These are phyloP conservation scores for Actinomucor elegans DNA, from an alignment of 371 early-diverging fungal genomes.

Conservation along the genomic window DNA sequence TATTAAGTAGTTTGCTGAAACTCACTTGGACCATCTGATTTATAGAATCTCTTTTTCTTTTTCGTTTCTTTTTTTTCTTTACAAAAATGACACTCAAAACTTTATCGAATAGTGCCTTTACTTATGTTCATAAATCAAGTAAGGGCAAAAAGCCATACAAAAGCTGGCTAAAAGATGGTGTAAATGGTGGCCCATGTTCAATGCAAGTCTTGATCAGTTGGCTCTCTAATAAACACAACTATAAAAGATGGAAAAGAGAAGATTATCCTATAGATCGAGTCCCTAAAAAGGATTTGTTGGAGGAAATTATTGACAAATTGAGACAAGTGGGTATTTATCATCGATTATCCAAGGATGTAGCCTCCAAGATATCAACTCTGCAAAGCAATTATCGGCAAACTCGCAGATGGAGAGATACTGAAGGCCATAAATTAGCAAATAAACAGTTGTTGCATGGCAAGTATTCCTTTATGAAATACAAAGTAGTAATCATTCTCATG, in stretches of 20 bases:
- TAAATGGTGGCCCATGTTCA: constrained; percentile 38
- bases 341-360: constrained; percentile 37
- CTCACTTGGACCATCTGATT: too few relatives aligned
- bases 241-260: constrained; percentile 34
- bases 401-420: constrained; percentile 35
- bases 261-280: constrained; percentile 28
- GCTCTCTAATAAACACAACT: constrained; percentile 32
- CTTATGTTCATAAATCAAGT: neutral
- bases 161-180: constrained; percentile 42
- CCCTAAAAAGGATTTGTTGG: constrained; percentile 34
- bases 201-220: constrained; percentile 38
- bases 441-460: too few relatives aligned
- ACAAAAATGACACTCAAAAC: too few relatives aligned
- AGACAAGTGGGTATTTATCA: constrained; percentile 36
- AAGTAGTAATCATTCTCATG: too few relatives aligned
- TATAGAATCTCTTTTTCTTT: constrained; percentile 2
- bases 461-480: too few relatives aligned
- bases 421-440: constrained; percentile 24
- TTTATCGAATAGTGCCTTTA: constrained; percentile 1
- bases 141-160: constrained; percentile 43
- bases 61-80: neutral
- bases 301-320: constrained; percentile 37
- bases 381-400: constrained; percentile 38
- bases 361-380: constrained; percentile 40
- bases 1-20: too few relatives aligned